phyloP scores from a whole-genome alignment of 106 monocot genomes.

The Allium cepa region DNA sequence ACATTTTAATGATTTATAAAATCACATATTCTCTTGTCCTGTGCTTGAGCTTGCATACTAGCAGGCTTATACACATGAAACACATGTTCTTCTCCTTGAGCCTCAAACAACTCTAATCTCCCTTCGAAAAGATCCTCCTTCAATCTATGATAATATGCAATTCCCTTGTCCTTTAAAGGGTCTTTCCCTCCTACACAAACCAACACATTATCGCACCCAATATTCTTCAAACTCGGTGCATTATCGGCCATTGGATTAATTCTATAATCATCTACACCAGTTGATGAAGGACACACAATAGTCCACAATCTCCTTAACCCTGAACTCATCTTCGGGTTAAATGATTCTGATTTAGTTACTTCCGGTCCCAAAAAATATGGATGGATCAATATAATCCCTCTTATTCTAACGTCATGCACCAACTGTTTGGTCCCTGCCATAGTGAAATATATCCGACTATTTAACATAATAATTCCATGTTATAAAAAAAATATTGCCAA shows the following conservation, averaged over 20 bases:
- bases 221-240: slow-evolving; percentile 1
- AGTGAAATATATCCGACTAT: no score
- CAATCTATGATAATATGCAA: slow-evolving; percentile 15
- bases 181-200: slow-evolving; percentile 24
- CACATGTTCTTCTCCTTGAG: slow-evolving; percentile 14
- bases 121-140: slow-evolving; percentile 11
- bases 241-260: slow-evolving; percentile 12
- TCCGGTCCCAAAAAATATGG: slow-evolving; percentile 16
- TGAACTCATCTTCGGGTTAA: background rate
- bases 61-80: slow-evolving; percentile 13
- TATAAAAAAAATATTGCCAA: no score
- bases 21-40: background rate
- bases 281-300: slow-evolving; percentile 13
- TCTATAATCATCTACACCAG: slow-evolving; percentile 8
- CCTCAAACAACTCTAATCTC: slow-evolving; percentile 6
- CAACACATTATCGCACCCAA: slow-evolving; percentile 4
- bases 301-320: slow-evolving; percentile 11
- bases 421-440: background rate
- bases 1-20: background rate
- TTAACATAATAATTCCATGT: no score
- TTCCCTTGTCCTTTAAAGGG: slow-evolving; percentile 18
- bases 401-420: background rate
- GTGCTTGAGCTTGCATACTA: slow-evolving; percentile 5
- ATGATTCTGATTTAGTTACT: background rate
- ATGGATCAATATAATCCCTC: slow-evolving; percentile 18